Percentiles rank a stretch among this genome's conserved stretches.
Evolutionary conservation across 2,329 filamentous ascomycete species (phyloP).

Genomic region (Dissoconium aciculare): DNA sequence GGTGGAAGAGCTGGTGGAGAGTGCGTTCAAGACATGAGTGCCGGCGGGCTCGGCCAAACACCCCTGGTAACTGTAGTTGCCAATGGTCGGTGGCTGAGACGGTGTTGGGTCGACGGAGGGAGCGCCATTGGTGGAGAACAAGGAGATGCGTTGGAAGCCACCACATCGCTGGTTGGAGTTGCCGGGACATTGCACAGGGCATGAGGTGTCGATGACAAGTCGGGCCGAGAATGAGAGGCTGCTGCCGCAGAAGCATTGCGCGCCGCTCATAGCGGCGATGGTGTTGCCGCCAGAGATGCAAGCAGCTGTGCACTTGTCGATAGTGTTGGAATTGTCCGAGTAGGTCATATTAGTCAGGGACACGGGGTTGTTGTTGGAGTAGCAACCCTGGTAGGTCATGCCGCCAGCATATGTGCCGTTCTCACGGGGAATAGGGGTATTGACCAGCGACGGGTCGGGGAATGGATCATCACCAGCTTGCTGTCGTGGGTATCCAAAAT

Average conservation of each 20-base stretch:
- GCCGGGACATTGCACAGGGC: slow-evolving; percentile 17
- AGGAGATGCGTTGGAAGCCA: slow-evolving; percentile 12
- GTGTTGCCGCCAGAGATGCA: slow-evolving; percentile 17
- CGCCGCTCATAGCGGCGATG: slow-evolving; percentile 18
- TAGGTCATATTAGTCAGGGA: slow-evolving; percentile 12
- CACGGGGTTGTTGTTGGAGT: slow-evolving; percentile 11
- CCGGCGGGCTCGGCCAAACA: slow-evolving; percentile 16
- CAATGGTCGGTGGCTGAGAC: slow-evolving; percentile 11
- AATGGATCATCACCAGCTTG: slow-evolving; percentile 21
- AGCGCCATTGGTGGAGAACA: slow-evolving; percentile 13
- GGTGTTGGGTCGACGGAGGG: slow-evolving; percentile 8
- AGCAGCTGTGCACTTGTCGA: slow-evolving; percentile 14
- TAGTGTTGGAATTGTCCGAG: slow-evolving; percentile 9
- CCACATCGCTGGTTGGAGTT: slow-evolving; percentile 18
- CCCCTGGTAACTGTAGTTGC: slow-evolving; percentile 12
- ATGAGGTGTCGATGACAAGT: slow-evolving; percentile 15
- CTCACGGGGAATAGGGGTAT: slow-evolving; percentile 11
- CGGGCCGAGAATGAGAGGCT: slow-evolving; percentile 6
- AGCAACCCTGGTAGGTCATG: slow-evolving; percentile 20
- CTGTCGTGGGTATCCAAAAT: slow-evolving; percentile 22
- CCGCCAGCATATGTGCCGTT: slow-evolving; percentile 22
- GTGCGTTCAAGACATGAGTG: slow-evolving; percentile 10
- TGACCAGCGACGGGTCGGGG: slow-evolving; percentile 20
- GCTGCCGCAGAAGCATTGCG: slow-evolving; percentile 21
- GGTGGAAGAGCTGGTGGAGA: slow-evolving; percentile 24